Base-by-base conservation (phyloP, 106 monocot species). In the Allium sativum region DNA sequence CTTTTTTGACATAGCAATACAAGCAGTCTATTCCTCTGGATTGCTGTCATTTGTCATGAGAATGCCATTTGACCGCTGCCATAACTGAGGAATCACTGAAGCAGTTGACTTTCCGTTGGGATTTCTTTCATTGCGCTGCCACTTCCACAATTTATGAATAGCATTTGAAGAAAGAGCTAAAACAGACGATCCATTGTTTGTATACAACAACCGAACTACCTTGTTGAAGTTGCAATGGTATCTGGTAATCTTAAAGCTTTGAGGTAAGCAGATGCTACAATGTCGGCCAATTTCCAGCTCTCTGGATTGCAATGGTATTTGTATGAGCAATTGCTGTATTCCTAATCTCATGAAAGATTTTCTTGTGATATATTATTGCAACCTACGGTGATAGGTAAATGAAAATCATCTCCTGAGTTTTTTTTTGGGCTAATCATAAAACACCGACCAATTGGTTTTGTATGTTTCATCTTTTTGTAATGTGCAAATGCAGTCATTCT, bases 61-160 rank as follows among this genome's bases (percentile, higher is more conserved):
- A 59, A 72, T 72, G 20, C 93, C 89, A 77, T 75, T 86, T 68
- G 76, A 12, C 48, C 89, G 93, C 79, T 94, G 93, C 89, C 89
- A 94, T 44, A 94, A 66, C 61, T 89, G 89, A 56, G 93, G 89
- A 40, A 56, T 64, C 18, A 83, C 74, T 61, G 82, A 75, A 55
- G 89, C 89, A 52, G 85, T 89, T 12, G 88, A 89, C 93, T 98
- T 92, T 65, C 83, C 87, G 71, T 67, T 73, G 21, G 73, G 70
- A 72, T 98, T 92, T 51, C 64, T 50, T 65, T 65, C 64, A 65
- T 22, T 44, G 13, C 88, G 82, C 61, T 85, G 82, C 96, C 96
- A 98, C 69, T 92, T 98, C 96, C 96, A 98, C 45, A 98, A 68
- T 72, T 92, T 98, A 71, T 98, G 96, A 40, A 85, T 65, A 6